These are phyloP conservation scores for Aureobasidium vineae DNA, from an alignment of 2,329 filamentous ascomycete genomes.

Conservation along the genomic window DNA sequence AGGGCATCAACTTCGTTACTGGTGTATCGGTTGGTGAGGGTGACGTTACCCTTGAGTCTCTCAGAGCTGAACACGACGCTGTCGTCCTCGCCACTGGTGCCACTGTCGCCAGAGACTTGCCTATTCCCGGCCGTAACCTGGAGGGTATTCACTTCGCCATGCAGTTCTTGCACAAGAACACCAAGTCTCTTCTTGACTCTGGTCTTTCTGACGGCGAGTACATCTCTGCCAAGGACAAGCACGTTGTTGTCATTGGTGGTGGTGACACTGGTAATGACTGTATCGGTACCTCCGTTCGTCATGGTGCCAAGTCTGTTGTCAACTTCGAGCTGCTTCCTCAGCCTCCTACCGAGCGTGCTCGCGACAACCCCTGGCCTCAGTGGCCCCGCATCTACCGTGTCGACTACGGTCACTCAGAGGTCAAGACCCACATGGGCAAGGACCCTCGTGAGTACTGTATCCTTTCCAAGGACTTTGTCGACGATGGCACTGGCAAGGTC, in stretches of 20 bases:
- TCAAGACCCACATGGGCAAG: slow-evolving; percentile 93
- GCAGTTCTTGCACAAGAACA: slow-evolving; percentile 97
- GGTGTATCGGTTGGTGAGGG: slow-evolving; percentile 74
- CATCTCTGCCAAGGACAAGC: slow-evolving; percentile 92
- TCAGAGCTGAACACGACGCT: slow-evolving; percentile 73
- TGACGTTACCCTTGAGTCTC: slow-evolving; percentile 64
- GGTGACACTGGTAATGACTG: slow-evolving; percentile 98
- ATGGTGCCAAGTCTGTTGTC: slow-evolving; percentile 91
- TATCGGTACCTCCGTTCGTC: slow-evolving; percentile 92
- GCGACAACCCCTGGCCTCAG: slow-evolving; percentile 97
- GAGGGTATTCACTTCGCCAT: slow-evolving; percentile 94
- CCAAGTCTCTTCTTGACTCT: slow-evolving; percentile 93
- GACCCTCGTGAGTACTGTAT: slow-evolving; percentile 97
- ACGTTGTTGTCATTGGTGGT: slow-evolving; percentile 95
- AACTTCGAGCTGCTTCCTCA: slow-evolving; percentile 97
- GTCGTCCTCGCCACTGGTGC: slow-evolving; percentile 91
- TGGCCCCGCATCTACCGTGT: slow-evolving; percentile 98
- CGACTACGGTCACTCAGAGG: slow-evolving; percentile 96
- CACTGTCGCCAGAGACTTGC: slow-evolving; percentile 88
- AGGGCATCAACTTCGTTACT: slow-evolving; percentile 81
- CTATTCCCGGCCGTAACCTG: slow-evolving; percentile 82
- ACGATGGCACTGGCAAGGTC: slow-evolving; percentile 80
- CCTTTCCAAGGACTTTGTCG: slow-evolving; percentile 96
- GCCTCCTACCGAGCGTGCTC: slow-evolving; percentile 83
- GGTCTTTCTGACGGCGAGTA: slow-evolving; percentile 79